Evolutionary conservation across 2,329 filamentous ascomycete species (phyloP).

Genomic region (Neospermospora avenae): DNA sequence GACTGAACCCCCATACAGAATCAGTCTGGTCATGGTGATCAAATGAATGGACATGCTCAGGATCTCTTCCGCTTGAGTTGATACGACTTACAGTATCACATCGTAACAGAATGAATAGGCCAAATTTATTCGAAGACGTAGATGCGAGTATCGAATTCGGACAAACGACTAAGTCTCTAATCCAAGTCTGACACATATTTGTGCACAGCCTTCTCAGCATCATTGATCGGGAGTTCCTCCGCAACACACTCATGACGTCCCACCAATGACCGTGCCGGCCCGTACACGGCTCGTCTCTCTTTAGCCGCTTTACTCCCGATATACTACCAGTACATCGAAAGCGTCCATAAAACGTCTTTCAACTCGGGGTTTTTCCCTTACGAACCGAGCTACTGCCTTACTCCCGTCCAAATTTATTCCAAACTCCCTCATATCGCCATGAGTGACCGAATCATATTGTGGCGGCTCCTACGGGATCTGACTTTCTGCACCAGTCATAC

Average conservation of each 20-base stretch:
- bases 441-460: not conserved
- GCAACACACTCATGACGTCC: not conserved
- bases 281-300: constrained; percentile 2
- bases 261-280: not conserved
- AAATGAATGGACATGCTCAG: too few relatives aligned
- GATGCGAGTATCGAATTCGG: too few relatives aligned
- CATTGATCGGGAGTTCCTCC: not conserved
- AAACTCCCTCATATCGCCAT: constrained; percentile 2
- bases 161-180: too few relatives aligned
- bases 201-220: not conserved
- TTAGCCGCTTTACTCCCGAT: not conserved
- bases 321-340: not conserved
- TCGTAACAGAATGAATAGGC: too few relatives aligned
- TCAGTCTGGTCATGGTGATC: too few relatives aligned
- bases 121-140: not conserved
- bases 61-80: too few relatives aligned
- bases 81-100: too few relatives aligned
- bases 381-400: not conserved
- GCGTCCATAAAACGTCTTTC: not conserved
- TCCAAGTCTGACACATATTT: not conserved
- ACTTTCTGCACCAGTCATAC: not conserved
- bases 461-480: not conserved
- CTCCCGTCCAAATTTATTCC: not conserved
- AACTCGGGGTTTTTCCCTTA: not conserved
- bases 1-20: not conserved